Conservation (phyloP, 2,329 filamentous ascomycete genomes). For the Venturia aucupariae region DNA sequence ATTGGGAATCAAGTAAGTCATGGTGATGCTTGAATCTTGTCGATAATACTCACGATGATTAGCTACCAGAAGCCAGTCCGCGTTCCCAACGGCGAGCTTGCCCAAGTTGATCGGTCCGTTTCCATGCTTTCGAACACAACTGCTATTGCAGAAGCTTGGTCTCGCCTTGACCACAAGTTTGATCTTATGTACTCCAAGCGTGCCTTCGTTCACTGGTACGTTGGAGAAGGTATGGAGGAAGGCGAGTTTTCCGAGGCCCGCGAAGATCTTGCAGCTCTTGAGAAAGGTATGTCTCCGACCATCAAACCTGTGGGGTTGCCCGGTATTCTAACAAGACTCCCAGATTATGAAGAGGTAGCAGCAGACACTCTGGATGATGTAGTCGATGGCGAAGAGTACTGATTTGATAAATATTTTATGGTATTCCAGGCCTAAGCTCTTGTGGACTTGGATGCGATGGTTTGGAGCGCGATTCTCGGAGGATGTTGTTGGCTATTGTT, state of each 20-base stretch:
- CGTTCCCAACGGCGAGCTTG: slow-evolving; percentile 54
- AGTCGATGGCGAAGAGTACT: slow-evolving; percentile 43
- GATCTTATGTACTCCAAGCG: slow-evolving; percentile 73
- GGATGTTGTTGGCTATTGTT: neutral
- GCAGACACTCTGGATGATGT: slow-evolving; percentile 56
- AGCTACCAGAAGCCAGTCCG: slow-evolving; percentile 37
- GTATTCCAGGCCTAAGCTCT: neutral
- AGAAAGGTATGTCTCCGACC: slow-evolving; percentile 45
- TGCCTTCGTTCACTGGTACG: slow-evolving; percentile 70
- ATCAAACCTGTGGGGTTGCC: neutral
- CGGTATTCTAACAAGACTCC: neutral
- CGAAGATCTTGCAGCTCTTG: slow-evolving; percentile 74
- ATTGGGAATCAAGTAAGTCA: slow-evolving; percentile 50
- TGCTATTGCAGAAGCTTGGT: slow-evolving; percentile 65
- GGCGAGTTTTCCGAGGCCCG: slow-evolving; percentile 82
- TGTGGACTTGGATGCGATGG: neutral
- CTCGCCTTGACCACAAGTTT: slow-evolving; percentile 64
- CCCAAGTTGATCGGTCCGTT: slow-evolving; percentile 53
- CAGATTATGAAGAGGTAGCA: slow-evolving; percentile 71
- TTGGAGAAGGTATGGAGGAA: slow-evolving; percentile 88
- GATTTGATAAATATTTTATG: slow-evolving; percentile 14
- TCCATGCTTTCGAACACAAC: slow-evolving; percentile 70
- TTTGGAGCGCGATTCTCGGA: neutral
- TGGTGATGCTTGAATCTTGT: neutral
- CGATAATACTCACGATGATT: neutral